Conservation (phyloP, 2,329 filamentous ascomycete species). For the Aspergillus quadrilineatus region DNA sequence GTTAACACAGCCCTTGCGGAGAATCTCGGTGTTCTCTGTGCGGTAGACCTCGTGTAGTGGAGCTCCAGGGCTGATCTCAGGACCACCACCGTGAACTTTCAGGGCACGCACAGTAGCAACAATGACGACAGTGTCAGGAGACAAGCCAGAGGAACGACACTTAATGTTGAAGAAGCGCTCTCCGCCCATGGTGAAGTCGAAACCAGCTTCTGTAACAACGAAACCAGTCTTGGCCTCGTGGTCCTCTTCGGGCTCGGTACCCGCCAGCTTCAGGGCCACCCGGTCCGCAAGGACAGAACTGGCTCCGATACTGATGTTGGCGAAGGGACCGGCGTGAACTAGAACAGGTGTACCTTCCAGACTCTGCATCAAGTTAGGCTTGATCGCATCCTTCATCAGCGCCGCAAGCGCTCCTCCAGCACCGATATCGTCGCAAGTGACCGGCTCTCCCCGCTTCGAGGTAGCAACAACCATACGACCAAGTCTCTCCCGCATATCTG, state of each 20-base stretch:
- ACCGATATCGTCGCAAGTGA: constrained; percentile 95
- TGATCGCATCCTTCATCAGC: constrained; percentile 97
- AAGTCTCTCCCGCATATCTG: constrained; percentile 87
- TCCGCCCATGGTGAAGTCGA: constrained; percentile 99
- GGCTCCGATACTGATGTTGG: constrained; percentile 97
- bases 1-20: constrained; percentile 89
- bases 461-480: constrained; percentile 94
- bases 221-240: constrained; percentile 80
- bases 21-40: constrained; percentile 88
- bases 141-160: constrained; percentile 88
- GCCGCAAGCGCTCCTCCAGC: constrained; percentile 88
- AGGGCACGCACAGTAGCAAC: constrained; percentile 93
- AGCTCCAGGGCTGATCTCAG: constrained; percentile 85
- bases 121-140: constrained; percentile 89
- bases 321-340: constrained; percentile 95
- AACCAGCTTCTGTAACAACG: constrained; percentile 94
- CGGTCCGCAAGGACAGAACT: constrained; percentile 94
- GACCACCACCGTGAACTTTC: constrained; percentile 95
- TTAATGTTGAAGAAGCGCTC: constrained; percentile 99
- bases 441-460: constrained; percentile 79
- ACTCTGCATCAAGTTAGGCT: constrained; percentile 98
- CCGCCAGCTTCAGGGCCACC: constrained; percentile 90
- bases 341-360: constrained; percentile 96
- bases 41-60: constrained; percentile 84
- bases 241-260: constrained; percentile 89